Evolutionary conservation across 2,329 filamentous ascomycete genomes (phyloP).

Genomic region (Stagonosporopsis tanaceti): DNA sequence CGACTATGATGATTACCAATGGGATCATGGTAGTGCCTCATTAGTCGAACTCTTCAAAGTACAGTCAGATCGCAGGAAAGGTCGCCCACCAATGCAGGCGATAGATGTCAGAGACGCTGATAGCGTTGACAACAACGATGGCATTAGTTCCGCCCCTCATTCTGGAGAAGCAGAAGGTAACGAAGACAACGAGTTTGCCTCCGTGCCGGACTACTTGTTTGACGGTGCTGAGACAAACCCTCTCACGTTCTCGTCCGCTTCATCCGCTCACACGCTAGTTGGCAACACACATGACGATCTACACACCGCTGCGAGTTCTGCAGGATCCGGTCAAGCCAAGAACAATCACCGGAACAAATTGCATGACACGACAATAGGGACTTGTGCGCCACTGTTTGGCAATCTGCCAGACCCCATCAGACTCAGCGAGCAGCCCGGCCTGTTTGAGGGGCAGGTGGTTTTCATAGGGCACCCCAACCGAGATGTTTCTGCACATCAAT

Average conservation of each 20-base stretch:
- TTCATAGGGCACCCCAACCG: conserved; percentile 59
- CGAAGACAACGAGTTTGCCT: too few relatives aligned
- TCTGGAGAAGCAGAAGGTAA: background rate
- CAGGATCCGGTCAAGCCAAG: background rate
- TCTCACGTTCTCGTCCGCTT: background rate
- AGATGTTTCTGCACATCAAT: conserved; percentile 58
- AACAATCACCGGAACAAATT: background rate
- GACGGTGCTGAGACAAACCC: background rate
- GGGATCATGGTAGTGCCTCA: conserved; percentile 26
- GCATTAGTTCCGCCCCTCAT: background rate
- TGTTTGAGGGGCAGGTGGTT: conserved; percentile 53
- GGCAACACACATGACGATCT: background rate
- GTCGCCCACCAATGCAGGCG: conserved; percentile 34
- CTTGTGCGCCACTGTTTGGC: conserved; percentile 51
- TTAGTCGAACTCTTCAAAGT: conserved; percentile 32
- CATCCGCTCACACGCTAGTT: background rate
- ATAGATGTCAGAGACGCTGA: conserved; percentile 26
- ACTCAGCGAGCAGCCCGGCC: conserved; percentile 42
- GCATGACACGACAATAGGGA: background rate
- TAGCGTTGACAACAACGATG: conserved; percentile 6
- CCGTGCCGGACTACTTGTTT: background rate
- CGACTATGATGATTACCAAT: conserved; percentile 18
- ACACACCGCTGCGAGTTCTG: background rate
- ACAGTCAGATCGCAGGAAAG: conserved; percentile 30
- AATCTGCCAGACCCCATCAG: conserved; percentile 53